Conservation (phyloP, 2,329 filamentous ascomycete species). For the Ophiobolus disseminans region DNA sequence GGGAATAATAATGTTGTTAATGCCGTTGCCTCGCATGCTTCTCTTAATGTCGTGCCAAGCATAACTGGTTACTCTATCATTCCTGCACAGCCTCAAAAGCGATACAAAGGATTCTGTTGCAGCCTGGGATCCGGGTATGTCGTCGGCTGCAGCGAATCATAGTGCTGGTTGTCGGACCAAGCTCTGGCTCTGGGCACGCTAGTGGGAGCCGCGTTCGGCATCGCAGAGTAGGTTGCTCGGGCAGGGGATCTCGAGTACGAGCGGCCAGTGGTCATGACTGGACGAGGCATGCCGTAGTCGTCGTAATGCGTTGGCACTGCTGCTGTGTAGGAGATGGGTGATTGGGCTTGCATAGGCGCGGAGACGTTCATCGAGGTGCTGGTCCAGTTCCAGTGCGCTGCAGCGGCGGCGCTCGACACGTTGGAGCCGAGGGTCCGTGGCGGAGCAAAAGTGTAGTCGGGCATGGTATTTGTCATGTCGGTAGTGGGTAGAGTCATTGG, state of each 20-base stretch:
- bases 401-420: slow-evolving; percentile 8
- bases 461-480: slow-evolving; percentile 8
- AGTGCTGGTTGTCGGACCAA: slow-evolving; percentile 17
- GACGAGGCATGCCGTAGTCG: slow-evolving; percentile 20
- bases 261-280: slow-evolving; percentile 19
- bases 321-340: slow-evolving; percentile 16
- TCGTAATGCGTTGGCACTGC: slow-evolving; percentile 16
- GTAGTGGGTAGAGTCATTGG: slow-evolving; percentile 14
- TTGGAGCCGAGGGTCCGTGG: slow-evolving; percentile 18
- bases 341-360: slow-evolving; percentile 20
- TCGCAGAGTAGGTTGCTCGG: slow-evolving; percentile 17
- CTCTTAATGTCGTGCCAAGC: no score
- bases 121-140: slow-evolving; percentile 30
- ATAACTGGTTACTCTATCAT: slow-evolving; percentile 5
- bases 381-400: slow-evolving; percentile 26
- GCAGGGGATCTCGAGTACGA: slow-evolving; percentile 22
- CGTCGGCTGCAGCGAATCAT: slow-evolving; percentile 8
- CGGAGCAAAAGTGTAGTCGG: slow-evolving; percentile 15
- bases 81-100: slow-evolving; percentile 28
- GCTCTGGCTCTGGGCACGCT: slow-evolving; percentile 19
- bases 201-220: slow-evolving; percentile 12
- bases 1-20: no score
- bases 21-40: no score
- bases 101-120: slow-evolving; percentile 24
- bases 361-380: slow-evolving; percentile 25